Conservation (phyloP, 768 basidiomycete genomes). For the Hirschioporus abietinus region DNA sequence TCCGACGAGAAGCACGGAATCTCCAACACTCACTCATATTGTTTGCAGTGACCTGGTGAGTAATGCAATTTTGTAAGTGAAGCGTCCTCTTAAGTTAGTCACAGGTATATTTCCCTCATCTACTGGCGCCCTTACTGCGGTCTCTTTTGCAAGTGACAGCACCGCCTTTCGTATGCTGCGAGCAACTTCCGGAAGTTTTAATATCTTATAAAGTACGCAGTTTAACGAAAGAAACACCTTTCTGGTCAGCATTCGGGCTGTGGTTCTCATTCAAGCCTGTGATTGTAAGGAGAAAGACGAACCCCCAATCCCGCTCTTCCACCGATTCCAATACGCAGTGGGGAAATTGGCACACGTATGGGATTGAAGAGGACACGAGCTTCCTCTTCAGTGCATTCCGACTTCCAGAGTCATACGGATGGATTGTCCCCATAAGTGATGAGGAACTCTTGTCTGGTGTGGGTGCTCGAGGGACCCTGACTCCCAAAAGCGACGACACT, state of each 20-base stretch:
- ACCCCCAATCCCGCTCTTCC: neutral
- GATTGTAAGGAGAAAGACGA: conserved; percentile 27
- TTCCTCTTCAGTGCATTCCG: conserved; percentile 64
- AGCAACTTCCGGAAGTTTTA: conserved; percentile 35
- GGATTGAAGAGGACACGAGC: conserved; percentile 18
- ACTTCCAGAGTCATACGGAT: conserved; percentile 49
- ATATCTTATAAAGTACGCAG: conserved; percentile 79
- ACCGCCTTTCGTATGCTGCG: conserved; percentile 30
- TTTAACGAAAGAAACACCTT: conserved; percentile 62
- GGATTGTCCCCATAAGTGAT: conserved; percentile 50
- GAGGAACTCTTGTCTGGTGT: conserved; percentile 51
- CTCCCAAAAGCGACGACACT: conserved; percentile 55
- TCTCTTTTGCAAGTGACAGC: conserved; percentile 71
- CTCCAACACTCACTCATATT: conserved; percentile 45
- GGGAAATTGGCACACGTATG: conserved; percentile 15
- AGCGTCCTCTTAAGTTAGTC: conserved; percentile 7
- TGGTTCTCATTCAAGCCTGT: conserved; percentile 69
- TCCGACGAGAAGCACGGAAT: conserved; percentile 17
- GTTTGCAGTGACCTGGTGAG: conserved; percentile 81
- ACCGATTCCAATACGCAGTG: conserved; percentile 33
- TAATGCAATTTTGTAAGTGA: conserved; percentile 13
- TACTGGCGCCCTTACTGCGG: conserved; percentile 71
- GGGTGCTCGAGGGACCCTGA: conserved; percentile 39
- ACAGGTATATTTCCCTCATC: conserved; percentile 82
- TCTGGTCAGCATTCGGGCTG: conserved; percentile 76